A percentile compares a stretch with the other conserved stretches of the same genome.
These are phyloP conservation scores for Backusella tuberculispora DNA, from an alignment of 192 early-diverging fungal genomes.

Conservation along the genomic window DNA sequence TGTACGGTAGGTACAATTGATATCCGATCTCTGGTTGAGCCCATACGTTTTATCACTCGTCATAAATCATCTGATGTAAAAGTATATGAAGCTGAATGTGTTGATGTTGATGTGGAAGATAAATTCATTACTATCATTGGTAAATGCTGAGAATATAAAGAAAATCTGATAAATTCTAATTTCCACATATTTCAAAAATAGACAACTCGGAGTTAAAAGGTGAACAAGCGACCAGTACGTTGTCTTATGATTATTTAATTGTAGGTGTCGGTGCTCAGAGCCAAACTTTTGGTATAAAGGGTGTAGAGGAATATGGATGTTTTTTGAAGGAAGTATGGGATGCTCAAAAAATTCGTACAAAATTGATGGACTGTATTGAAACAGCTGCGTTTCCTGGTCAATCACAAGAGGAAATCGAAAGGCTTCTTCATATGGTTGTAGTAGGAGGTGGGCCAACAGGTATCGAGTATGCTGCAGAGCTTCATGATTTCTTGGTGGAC, in stretches of 20 bases:
- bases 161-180: not conserved
- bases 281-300: constrained; percentile 81
- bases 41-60: constrained; percentile 83
- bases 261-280: constrained; percentile 76
- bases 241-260: constrained; percentile 79
- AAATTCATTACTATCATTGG: constrained; percentile 80
- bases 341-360: constrained; percentile 76
- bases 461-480: constrained; percentile 79
- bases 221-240: constrained; percentile 53
- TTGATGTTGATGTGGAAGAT: constrained; percentile 75
- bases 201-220: constrained; percentile 77
- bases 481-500: constrained; percentile 80
- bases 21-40: constrained; percentile 84
- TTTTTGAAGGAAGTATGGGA: constrained; percentile 81
- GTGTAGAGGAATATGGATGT: constrained; percentile 73
- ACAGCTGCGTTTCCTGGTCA: constrained; percentile 74
- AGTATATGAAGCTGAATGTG: constrained; percentile 91
- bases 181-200: constrained; percentile 11
- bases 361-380: constrained; percentile 76
- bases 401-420: constrained; percentile 67
- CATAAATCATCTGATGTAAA: constrained; percentile 83
- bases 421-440: constrained; percentile 80
- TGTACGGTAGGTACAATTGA: constrained; percentile 91
- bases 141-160: constrained; percentile 19
- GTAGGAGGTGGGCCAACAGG: constrained; percentile 66